Evolutionary conservation across 805 yeast genomes (phyloP).

Genomic region (Suhomyces sp.): DNA sequence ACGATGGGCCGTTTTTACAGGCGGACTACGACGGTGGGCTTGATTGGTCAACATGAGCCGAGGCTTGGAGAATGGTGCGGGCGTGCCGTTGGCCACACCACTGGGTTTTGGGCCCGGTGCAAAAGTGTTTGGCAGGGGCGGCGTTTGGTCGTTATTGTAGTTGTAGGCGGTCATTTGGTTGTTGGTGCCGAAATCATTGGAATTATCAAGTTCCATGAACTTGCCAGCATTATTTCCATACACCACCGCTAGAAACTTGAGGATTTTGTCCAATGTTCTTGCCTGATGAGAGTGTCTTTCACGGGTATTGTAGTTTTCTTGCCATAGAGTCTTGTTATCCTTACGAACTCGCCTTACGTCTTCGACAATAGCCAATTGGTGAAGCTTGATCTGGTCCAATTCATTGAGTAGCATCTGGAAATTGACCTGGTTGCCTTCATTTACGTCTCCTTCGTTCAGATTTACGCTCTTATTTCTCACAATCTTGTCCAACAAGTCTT

Average conservation of each 20-base stretch:
- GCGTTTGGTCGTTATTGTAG: conserved; percentile 4
- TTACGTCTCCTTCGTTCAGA: conserved; percentile 20
- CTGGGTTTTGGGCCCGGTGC: conserved; percentile 5
- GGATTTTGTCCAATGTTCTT: conserved; percentile 81
- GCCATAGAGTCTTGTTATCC: conserved; percentile 91
- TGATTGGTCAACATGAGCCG: conserved; percentile 41
- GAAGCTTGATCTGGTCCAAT: conserved; percentile 68
- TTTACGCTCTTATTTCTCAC: conserved; percentile 61
- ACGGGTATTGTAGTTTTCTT: conserved; percentile 76
- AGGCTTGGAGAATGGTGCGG: conserved; percentile 27
- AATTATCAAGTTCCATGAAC: conserved; percentile 33
- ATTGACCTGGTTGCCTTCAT: conserved; percentile 32
- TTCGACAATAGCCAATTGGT: conserved; percentile 78
- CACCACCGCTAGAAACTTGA: conserved; percentile 81
- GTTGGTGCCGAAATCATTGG: conserved; percentile 12
- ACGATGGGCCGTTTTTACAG: conserved; percentile 1
- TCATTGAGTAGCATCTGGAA: conserved; percentile 60
- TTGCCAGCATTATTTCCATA: conserved; percentile 63
- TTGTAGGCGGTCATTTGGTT: conserved; percentile 22
- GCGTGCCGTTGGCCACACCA: background rate
- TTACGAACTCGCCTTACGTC: conserved; percentile 79
- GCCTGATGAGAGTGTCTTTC: conserved; percentile 85
- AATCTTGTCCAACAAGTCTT: conserved; percentile 81
- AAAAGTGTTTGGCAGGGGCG: background rate
- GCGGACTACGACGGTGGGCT: conserved; percentile 25